phyloP scores from a whole-genome alignment of 768 basidiomycete genomes.

The Kwoniella dendrophila region DNA sequence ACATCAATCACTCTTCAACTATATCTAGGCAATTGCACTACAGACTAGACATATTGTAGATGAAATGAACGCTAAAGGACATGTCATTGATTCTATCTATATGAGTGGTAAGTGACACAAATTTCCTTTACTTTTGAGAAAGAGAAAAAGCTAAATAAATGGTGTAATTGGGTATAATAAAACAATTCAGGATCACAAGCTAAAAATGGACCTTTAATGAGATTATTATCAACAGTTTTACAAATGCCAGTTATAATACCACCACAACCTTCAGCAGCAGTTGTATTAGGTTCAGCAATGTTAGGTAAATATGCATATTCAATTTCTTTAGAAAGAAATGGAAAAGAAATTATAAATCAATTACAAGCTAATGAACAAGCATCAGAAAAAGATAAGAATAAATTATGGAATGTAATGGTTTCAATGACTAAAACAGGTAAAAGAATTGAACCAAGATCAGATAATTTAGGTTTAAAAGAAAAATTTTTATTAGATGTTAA shows the following conservation, averaged over 20 bases:
- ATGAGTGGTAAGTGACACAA: conserved; percentile 67
- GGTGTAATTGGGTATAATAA: neutral
- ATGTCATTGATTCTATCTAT: conserved; percentile 78
- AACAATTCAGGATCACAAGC: conserved; percentile 78
- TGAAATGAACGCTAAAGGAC: conserved; percentile 82
- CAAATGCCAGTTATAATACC: conserved; percentile 81
- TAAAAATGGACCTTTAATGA: conserved; percentile 84
- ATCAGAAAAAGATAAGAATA: conserved; percentile 63
- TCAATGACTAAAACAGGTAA: conserved; percentile 89
- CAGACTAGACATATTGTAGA: conserved; percentile 94
- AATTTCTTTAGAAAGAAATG: conserved; percentile 51
- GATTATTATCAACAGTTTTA: conserved; percentile 83
- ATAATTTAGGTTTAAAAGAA: conserved; percentile 67
- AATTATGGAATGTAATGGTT: conserved; percentile 92
- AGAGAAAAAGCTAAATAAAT: neutral
- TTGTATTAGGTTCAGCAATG: conserved; percentile 92
- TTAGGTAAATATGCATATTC: conserved; percentile 83
- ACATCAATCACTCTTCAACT: neutral
- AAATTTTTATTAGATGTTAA: conserved; percentile 82
- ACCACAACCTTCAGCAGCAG: conserved; percentile 71
- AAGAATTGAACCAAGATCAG: conserved; percentile 68
- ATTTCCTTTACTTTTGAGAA: too few species aligned
- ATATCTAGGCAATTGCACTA: conserved; percentile 76
- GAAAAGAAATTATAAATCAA: conserved; percentile 57
- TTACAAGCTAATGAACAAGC: conserved; percentile 54